phyloP scores from a whole-genome alignment of 108 stramenopile species.

The Craspedostauros australis region DNA sequence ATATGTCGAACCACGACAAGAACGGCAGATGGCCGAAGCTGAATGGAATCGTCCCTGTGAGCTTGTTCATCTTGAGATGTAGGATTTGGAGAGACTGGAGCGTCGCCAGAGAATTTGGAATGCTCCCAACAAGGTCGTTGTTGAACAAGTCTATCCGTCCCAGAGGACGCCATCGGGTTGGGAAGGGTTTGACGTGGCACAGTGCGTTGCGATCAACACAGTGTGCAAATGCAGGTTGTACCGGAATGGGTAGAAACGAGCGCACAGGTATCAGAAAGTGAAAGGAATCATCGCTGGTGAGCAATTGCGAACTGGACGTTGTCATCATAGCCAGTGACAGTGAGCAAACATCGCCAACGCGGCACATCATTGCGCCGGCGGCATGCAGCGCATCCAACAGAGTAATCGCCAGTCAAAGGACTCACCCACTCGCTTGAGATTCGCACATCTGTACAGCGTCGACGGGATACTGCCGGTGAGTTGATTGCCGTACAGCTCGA shows the following conservation, averaged over 20 bases:
- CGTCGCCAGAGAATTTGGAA: constrained; percentile 11
- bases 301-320: too few species aligned
- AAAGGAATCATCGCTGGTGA: too few species aligned
- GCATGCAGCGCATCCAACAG: too few species aligned
- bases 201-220: too few species aligned
- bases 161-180: not conserved
- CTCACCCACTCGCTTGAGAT: constrained; percentile 45
- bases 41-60: constrained; percentile 46
- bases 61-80: constrained; percentile 45
- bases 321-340: too few species aligned
- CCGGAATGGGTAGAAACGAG: too few species aligned
- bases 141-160: constrained; percentile 39
- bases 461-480: constrained; percentile 40
- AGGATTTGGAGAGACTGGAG: constrained; percentile 42
- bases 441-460: constrained; percentile 17
- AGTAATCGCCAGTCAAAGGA: not conserved
- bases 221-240: too few species aligned
- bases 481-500: constrained; percentile 28
- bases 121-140: constrained; percentile 37
- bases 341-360: too few species aligned
- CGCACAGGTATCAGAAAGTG: too few species aligned
- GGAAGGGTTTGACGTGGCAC: too few species aligned
- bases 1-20: constrained; percentile 56
- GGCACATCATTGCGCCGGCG: too few species aligned
- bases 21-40: constrained; percentile 31